Base-by-base conservation (phyloP, 805 yeast genomes). In the Komagataella mondaviorum region DNA sequence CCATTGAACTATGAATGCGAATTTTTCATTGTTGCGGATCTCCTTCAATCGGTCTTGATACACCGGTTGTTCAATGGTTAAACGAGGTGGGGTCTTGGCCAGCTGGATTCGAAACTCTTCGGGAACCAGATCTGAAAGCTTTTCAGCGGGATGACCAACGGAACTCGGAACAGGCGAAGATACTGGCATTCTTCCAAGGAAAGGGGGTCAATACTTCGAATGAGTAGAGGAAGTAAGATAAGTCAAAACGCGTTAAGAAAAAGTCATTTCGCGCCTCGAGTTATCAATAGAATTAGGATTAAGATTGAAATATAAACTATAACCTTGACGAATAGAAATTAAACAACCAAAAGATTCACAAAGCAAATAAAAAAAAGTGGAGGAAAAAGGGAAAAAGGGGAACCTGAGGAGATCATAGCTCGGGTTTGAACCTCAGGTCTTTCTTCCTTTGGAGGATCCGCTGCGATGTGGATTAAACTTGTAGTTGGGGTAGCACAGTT, bases 1-100 rank as follows among this genome's bases (percentile, higher is more conserved):
- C 87, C 87, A 81, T 61, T 80, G 78, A 10, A 78, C 62, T 2
- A 72, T 63, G 51, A 60, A 70, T 7, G 69, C 65, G 54, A 64
- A 73, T 45, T 65, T 63, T 61, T 64, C 64, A 48, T 69, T 63
- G 51, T 62, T 63, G 56, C 77, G 60, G 7, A 73, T 51, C 10
- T 60, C 62, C 4, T 51, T 52, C 43, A 73, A 52, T 45, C 60
- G 63, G 2, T 51, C 48, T 14, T 51, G 51, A 52, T 72, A 69
- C 3, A 63, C 60, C 10, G 65, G 69, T 47, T 65, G 66, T 54
- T 74, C 79, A 6, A 72, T 61, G 12, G 66, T 54, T 8, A 72
- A 56, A 5, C 56, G 57, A 1, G 61, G 58, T 6, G 79, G 78
- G 0, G 76, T 68, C 54, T 66, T 71, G 10, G 66, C 54, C 7